Evolutionary conservation across 2,329 filamentous ascomycete species (phyloP), one percentile per base, ranked within the genome.

Genomic region (Scopulariopsis brevicaulis): DNA sequence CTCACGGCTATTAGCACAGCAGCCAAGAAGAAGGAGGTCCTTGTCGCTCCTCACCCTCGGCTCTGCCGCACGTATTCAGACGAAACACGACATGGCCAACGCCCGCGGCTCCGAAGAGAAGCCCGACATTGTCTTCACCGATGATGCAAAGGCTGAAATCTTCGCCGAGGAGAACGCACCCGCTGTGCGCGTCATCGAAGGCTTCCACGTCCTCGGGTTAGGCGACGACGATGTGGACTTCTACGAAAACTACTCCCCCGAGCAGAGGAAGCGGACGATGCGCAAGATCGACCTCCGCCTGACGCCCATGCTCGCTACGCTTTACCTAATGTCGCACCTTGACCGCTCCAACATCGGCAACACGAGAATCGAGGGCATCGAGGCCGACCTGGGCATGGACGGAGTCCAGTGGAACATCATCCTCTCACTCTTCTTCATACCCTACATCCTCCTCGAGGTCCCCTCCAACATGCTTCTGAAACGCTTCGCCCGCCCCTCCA

Each of bases 301-400:
- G 2, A 84, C 86, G 50, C 84, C 83, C 40, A 86, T 82, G 73
- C 80, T 89, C 12, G 86, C 83, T 59, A 74, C 90, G 53, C 71
- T 86, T 8, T 85, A 85, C 63, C 71, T 85, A 0, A 84, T 85
- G 64, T 84, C 81, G 66, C 86, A 86, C 67, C 85, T 86, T 60
- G 84, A 87, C 64, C 75, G 84, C 25, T 79, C 83, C 35, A 87
- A 87, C 64, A 85, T 87, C 55, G 84, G 82, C 82, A 67, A 73
- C 40, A 46, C 40, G 40, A 8, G 40, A n/a, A 79, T 82, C 52
- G 68, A 69, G 60, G 66, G 68, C 12, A 60, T 70, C 8, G 64
- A 66, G 28, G 57, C 74, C 35, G 64, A 68, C 35, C 46, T 68
- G 4, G 58, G 77, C 32, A 78, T 87, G 73, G 77, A 76, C 1